These are phyloP conservation scores for Angophora floribunda DNA, from an alignment of 345 rosid genomes.

Conservation along the genomic window DNA sequence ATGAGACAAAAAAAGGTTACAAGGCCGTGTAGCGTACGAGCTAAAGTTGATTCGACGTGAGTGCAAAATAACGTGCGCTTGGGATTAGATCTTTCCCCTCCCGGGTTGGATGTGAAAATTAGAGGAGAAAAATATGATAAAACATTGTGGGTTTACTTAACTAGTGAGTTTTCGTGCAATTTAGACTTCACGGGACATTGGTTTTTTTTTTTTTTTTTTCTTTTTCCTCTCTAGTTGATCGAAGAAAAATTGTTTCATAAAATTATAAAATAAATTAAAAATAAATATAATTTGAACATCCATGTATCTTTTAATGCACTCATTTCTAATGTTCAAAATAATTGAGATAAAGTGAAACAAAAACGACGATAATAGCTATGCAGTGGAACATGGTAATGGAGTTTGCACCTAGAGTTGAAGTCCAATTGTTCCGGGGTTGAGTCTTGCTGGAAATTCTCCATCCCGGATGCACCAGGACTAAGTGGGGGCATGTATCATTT, in stretches of 20 bases:
- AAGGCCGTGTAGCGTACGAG: neutral
- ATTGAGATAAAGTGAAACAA: neutral
- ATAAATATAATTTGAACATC: neutral
- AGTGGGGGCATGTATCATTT: neutral
- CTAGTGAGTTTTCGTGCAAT: neutral
- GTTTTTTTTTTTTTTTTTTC: no score
- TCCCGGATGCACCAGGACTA: accelerated
- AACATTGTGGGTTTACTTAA: neutral
- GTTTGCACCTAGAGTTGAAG: neutral
- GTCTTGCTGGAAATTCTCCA: neutral
- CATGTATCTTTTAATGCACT: neutral
- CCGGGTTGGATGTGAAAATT: neutral
- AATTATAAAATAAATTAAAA: neutral
- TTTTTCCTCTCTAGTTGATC: neutral
- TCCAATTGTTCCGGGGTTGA: neutral
- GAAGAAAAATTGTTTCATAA: neutral
- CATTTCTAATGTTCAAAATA: neutral
- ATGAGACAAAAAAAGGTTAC: neutral
- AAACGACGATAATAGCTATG: neutral
- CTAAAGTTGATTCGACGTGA: neutral
- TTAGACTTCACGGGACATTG: neutral
- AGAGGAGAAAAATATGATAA: neutral
- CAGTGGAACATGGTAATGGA: neutral
- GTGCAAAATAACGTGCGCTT: neutral
- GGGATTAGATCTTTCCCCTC: neutral